phyloP scores from a whole-genome alignment of 768 basidiomycete species.

The Lentinula boryana region DNA sequence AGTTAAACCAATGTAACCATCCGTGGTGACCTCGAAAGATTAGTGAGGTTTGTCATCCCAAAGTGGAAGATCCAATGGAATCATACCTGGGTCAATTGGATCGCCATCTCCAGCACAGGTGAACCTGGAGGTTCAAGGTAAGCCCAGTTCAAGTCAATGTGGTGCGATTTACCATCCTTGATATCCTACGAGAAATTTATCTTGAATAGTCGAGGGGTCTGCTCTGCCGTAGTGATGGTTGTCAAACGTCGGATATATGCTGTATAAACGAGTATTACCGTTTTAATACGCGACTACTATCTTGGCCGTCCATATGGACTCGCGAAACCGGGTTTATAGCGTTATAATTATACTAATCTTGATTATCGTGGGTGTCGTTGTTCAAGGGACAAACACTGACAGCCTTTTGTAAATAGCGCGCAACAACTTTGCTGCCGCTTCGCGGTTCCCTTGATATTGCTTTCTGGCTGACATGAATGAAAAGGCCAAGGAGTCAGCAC shows the following conservation, averaged over 20 bases:
- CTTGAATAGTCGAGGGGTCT: slow-evolving; percentile 70
- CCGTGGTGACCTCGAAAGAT: slow-evolving; percentile 58
- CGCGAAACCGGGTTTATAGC: neutral
- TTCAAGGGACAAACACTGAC: slow-evolving; percentile 12
- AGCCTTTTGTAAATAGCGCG: neutral
- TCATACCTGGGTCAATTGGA: slow-evolving; percentile 53
- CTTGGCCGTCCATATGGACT: neutral
- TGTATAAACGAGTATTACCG: slow-evolving; percentile 23
- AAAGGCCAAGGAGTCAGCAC: slow-evolving; percentile 32
- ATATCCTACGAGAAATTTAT: slow-evolving; percentile 82
- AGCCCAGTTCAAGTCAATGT: neutral
- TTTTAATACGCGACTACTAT: slow-evolving; percentile 30
- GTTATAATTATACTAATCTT: slow-evolving; percentile 11
- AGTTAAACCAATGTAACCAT: slow-evolving; percentile 81
- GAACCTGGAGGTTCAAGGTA: slow-evolving; percentile 41
- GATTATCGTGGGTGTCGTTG: slow-evolving; percentile 3
- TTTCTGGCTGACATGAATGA: slow-evolving; percentile 31
- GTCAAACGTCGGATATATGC: neutral
- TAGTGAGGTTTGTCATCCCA: neutral
- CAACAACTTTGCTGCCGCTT: neutral
- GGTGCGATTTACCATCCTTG: slow-evolving; percentile 65
- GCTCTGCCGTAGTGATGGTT: slow-evolving; percentile 31
- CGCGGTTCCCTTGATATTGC: too few relatives aligned
- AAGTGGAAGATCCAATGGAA: neutral
- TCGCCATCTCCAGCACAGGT: slow-evolving; percentile 65